Base-by-base conservation (phyloP, 257 asterid species). In the Voacanga thouarsii region DNA sequence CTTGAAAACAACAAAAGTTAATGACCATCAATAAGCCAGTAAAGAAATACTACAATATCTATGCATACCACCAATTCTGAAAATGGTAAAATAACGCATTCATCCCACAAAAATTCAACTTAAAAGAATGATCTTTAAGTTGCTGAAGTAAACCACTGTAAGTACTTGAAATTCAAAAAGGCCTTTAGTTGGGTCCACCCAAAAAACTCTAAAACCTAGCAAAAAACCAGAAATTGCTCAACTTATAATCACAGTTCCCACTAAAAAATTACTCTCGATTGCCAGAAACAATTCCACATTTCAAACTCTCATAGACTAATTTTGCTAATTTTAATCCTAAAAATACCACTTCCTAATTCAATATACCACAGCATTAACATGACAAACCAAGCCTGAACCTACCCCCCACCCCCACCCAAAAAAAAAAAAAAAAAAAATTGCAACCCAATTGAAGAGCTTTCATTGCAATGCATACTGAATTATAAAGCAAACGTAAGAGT, bases 181-280 rank as follows among this genome's bases (percentile, higher is more conserved):
- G 73, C 99, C 98, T 84, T 87, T 89, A 19, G 92, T 59, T 23
- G 92, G 92, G 83, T 96, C 97, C 84, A 93, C 97, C 83, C 81
- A 51, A 93, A 96, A 84, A 89, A 93, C 74, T 89, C 96, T 82
- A 93, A 77, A 53, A 96, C 97, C 99, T 95, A 85, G 43, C 69
- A 28, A 74, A 72, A 47, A 68, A 63, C 24, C 80, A 73, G 61
- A 74, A 60, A 60, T 12, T n/a, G n/a, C n/a, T n/a, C n/a, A n/a
- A n/a, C n/a, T n/a, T n/a, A 33, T 6, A 56, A 50, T 53, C 50
- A 73, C 12, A 14, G 53, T 55, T 12, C 53, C 37, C 26, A 37
- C 28, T 50, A 19, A 6, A 21, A 19, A 73, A 73, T 28, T 11
- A 39, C 50, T 67, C 18, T 41, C 9, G 6, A 37, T 21, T 41